Conservation (phyloP, 2,329 filamentous ascomycete species). For the Paradendryphiella salina region DNA sequence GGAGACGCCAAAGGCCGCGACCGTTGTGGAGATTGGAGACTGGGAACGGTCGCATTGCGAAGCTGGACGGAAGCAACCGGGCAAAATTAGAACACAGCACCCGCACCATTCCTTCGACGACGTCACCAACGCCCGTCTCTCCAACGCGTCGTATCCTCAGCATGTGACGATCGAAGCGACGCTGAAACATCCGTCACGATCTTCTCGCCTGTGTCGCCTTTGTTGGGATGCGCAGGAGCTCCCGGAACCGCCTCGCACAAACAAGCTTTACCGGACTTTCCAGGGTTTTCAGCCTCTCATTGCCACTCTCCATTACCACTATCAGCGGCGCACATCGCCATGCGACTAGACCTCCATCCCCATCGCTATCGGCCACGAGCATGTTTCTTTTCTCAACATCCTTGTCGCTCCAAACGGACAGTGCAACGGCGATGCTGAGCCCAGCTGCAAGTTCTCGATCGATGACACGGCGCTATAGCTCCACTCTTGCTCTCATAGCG, state of each 20-base stretch:
- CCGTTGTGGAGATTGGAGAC: constrained; percentile 4
- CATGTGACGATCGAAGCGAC: constrained; percentile 23
- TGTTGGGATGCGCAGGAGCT: constrained; percentile 30
- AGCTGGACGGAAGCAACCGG: neutral
- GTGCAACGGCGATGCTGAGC: neutral
- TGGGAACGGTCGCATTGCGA: neutral
- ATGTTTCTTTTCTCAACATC: constrained; percentile 1
- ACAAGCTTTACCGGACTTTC: constrained; percentile 30
- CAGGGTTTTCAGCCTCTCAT: constrained; percentile 33
- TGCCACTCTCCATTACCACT: constrained; percentile 27
- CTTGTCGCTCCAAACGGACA: constrained; percentile 5
- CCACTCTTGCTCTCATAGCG: constrained; percentile 19
- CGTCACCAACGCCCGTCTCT: constrained; percentile 1
- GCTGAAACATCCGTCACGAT: constrained; percentile 22
- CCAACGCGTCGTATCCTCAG: constrained; percentile 4
- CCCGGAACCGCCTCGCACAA: constrained; percentile 14
- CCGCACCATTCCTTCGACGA: neutral
- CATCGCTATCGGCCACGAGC: neutral
- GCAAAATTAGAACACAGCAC: constrained; percentile 5
- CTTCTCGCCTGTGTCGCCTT: constrained; percentile 19
- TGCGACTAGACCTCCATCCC: constrained; percentile 10
- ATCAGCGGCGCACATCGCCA: constrained; percentile 12
- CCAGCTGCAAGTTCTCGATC: constrained; percentile 19
- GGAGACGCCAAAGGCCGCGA: constrained; percentile 2
- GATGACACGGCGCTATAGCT: constrained; percentile 9